Evolutionary conservation across 306 rosid species (phyloP), one percentile per base, ranked within the genome.

Genomic region (Lotus japonicus): DNA sequence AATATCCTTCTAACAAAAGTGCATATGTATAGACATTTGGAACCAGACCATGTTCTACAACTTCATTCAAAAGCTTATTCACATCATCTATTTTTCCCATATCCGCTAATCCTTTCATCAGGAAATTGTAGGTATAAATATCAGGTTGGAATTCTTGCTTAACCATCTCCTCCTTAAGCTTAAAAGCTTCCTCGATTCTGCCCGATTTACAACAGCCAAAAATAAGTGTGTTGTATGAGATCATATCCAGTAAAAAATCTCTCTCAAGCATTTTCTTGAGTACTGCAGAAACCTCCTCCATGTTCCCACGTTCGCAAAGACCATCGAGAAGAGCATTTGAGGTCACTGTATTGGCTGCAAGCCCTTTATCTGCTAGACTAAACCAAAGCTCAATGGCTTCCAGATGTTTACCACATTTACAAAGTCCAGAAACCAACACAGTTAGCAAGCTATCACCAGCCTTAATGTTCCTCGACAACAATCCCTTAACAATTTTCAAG

Each of bases 371-470:
- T 23, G 72, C 88, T 53, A 86, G 77, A 59, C 58, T 70, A 81
- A 84, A 83, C 96, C 96, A 89, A 81, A 89, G 90, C 49, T 80
- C 76, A 64, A 62, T 59, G 21, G 96, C 96, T 44, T 86, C 83
- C 6, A 60, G 67, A 72, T 86, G 86, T 21, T 81, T 86, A 53
- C 70, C 78, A 63, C 73, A 71, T 75, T 72, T 83, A 70, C 92
- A 89, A 31, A 89, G 92, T 62, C 88, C 88, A 26, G 73, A 11
- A 7, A 89, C 80, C 82, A 89, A 77, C 19, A 45, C 66, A 43
- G 96, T 89, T 49, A 89, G 80, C 84, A 84, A 76, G 68, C 74
- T 45, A 84, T 86, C 88, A 16, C 53, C 70, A 39, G 85, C 85
- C 80, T 79, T 84, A 58, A 83, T 73, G 66, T 77, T 84, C 80